phyloP scores from a whole-genome alignment of 1,139 yeast genomes.

The Hyphopichia fennica region DNA sequence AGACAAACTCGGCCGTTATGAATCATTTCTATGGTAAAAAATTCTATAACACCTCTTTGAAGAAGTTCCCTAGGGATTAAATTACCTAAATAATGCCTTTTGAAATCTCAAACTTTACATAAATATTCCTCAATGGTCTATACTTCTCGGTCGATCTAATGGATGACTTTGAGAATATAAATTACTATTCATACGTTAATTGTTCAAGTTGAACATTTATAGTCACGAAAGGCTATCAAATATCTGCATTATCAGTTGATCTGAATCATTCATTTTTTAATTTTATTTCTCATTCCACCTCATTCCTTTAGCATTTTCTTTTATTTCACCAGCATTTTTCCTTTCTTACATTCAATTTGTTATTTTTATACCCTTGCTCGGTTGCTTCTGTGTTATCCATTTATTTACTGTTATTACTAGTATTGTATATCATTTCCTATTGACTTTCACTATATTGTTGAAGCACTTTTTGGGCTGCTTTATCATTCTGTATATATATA shows the following conservation, averaged over 20 bases:
- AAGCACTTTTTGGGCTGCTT: too few species aligned
- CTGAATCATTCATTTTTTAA: neutral
- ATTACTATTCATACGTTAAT: too few species aligned
- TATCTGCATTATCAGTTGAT: neutral
- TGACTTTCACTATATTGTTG: too few species aligned
- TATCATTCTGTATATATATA: too few species aligned
- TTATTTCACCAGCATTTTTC: neutral
- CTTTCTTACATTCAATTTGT: neutral
- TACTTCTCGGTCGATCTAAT: too few species aligned
- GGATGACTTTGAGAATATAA: too few species aligned
- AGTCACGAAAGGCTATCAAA: too few species aligned
- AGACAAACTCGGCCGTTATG: conserved; percentile 7
- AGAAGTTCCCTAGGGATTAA: conserved; percentile 5
- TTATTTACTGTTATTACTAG: neutral
- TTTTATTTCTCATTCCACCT: neutral
- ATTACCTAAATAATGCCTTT: neutral
- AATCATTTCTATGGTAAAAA: conserved; percentile 9
- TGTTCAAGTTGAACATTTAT: too few species aligned
- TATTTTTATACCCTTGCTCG: too few species aligned
- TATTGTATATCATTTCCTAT: too few species aligned
- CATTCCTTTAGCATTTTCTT: neutral
- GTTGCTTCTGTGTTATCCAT: neutral
- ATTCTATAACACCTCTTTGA: conserved; percentile 8
- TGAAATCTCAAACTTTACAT: neutral
- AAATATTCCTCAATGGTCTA: too few species aligned